phyloP scores from a whole-genome alignment of 495 filamentous ascomycete genomes.

The Xylaria longipes region DNA sequence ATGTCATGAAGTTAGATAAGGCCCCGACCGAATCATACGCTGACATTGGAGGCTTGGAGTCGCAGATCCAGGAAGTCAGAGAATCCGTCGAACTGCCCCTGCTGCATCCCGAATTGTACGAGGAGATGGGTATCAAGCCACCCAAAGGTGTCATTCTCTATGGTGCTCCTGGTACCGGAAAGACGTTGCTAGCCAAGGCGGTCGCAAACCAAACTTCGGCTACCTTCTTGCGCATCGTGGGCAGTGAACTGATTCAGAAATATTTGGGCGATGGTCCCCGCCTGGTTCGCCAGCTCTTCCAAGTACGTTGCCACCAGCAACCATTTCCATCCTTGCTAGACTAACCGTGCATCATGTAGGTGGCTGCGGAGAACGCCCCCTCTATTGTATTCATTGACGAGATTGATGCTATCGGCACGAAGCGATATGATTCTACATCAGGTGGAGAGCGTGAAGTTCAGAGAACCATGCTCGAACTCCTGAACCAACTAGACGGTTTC shows the following conservation, averaged over 20 bases:
- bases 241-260: constrained; percentile 98
- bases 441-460: constrained; percentile 98
- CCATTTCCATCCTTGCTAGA: not conserved
- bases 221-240: constrained; percentile 97
- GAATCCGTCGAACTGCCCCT: constrained; percentile 96
- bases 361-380: constrained; percentile 93
- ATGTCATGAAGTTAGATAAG: constrained; percentile 99
- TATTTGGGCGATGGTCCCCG: constrained; percentile 96
- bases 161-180: constrained; percentile 95
- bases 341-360: constrained; percentile 45
- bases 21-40: constrained; percentile 98
- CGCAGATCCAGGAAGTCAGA: constrained; percentile 96
- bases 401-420: constrained; percentile 98
- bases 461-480: constrained; percentile 96
- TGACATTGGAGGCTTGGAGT: constrained; percentile 95
- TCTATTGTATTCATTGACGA: constrained; percentile 99
- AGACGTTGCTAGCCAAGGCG: constrained; percentile 96
- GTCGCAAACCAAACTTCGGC: constrained; percentile 98
- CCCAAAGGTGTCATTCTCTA: constrained; percentile 99
- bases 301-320: constrained; percentile 52
- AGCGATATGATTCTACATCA: constrained; percentile 97
- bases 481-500: constrained; percentile 98
- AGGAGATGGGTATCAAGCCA: constrained; percentile 99
- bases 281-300: constrained; percentile 95
- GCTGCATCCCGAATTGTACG: constrained; percentile 96